phyloP scores from a whole-genome alignment of 2,329 filamentous ascomycete species.

The Erysiphe neolycopersici region DNA sequence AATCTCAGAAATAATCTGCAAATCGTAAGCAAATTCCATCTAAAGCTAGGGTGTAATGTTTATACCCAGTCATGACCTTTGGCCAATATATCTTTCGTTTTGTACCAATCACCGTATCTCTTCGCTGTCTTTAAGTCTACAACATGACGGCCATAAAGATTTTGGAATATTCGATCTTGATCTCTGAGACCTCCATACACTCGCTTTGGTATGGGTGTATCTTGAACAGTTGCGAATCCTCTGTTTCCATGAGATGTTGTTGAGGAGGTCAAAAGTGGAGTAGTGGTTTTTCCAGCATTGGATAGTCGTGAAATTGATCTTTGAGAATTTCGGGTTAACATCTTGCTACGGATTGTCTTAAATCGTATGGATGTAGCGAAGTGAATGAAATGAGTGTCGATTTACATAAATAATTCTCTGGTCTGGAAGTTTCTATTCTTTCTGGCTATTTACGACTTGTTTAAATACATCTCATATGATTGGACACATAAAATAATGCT shows the following conservation, averaged over 20 bases:
- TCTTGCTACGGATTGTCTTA: neutral
- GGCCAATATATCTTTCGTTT: slow-evolving; percentile 91
- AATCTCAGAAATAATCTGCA: slow-evolving; percentile 76
- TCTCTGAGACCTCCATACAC: slow-evolving; percentile 73
- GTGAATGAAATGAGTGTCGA: too few species aligned
- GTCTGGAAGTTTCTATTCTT: too few species aligned
- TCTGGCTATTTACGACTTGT: too few species aligned
- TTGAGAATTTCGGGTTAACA: neutral
- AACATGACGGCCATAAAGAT: slow-evolving; percentile 82
- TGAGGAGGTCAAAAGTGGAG: slow-evolving; percentile 11
- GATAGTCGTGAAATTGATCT: neutral
- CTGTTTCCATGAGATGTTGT: slow-evolving; percentile 29
- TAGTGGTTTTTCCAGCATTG: slow-evolving; percentile 5
- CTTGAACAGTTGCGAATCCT: slow-evolving; percentile 58
- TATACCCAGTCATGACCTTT: slow-evolving; percentile 86
- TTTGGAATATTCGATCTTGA: slow-evolving; percentile 97
- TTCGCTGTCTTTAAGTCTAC: slow-evolving; percentile 78
- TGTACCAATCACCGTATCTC: slow-evolving; percentile 98
- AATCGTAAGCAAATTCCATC: neutral
- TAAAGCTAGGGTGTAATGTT: neutral
- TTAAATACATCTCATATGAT: neutral
- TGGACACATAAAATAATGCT: neutral
- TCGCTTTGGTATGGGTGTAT: slow-evolving; percentile 36
- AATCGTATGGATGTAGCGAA: neutral
- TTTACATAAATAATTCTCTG: too few species aligned